Percentiles rank a stretch among this genome's conserved stretches.
These are phyloP conservation scores for Ceratonia siliqua DNA, from an alignment of 306 rosid genomes.

Conservation along the genomic window DNA sequence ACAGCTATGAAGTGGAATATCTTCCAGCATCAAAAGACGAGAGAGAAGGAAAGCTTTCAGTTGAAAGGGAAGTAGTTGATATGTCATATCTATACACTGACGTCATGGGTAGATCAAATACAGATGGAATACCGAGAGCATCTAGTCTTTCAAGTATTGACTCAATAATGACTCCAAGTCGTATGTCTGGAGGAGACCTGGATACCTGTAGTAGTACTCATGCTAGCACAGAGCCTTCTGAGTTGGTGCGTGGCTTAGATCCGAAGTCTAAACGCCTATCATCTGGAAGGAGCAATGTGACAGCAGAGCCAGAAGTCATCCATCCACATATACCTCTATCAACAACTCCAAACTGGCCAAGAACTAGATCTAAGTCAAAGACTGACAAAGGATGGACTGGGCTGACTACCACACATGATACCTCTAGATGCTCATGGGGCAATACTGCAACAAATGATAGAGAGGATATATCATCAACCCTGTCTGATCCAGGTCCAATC, in stretches of 20 bases:
- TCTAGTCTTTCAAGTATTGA: slow-evolving; percentile 99
- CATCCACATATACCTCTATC: slow-evolving; percentile 93
- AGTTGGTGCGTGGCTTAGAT: slow-evolving; percentile 92
- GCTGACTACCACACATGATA: slow-evolving; percentile 77
- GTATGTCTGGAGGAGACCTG: slow-evolving; percentile 85
- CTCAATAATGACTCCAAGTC: slow-evolving; percentile 96
- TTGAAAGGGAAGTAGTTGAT: slow-evolving; percentile 76
- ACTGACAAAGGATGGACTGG: slow-evolving; percentile 93
- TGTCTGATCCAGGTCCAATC: slow-evolving; percentile 99
- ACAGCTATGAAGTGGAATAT: slow-evolving; percentile 91
- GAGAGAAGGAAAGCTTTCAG: slow-evolving; percentile 63
- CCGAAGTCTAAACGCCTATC: slow-evolving; percentile 91
- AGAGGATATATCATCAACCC: slow-evolving; percentile 95
- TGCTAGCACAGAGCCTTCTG: slow-evolving; percentile 95
- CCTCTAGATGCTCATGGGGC: slow-evolving; percentile 83
- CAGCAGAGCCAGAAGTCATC: slow-evolving; percentile 90
- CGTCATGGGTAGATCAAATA: slow-evolving; percentile 81
- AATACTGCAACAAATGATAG: slow-evolving; percentile 70
- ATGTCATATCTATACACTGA: slow-evolving; percentile 83
- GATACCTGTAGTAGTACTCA: slow-evolving; percentile 77
- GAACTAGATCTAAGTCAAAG: slow-evolving; percentile 93
- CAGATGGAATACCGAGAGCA: slow-evolving; percentile 93
- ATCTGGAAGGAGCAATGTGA: slow-evolving; percentile 74
- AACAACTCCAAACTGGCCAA: slow-evolving; percentile 96
- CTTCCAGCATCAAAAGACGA: slow-evolving; percentile 83